phyloP scores from a whole-genome alignment of 306 rosid species.

The Quercus mongolica region DNA sequence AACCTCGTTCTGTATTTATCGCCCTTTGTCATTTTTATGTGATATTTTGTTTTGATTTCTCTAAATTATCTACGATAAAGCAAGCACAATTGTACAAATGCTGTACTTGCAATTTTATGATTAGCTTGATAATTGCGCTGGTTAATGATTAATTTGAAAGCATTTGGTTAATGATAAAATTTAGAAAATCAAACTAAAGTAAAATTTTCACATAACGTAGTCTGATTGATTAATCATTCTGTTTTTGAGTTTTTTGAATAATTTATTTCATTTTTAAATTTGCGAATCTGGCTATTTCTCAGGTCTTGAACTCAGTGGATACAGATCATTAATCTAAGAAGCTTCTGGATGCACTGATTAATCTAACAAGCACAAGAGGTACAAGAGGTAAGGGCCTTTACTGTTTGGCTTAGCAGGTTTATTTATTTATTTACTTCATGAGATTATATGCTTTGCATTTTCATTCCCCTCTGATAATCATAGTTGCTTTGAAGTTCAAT shows the following conservation, averaged over 20 bases:
- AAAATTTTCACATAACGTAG: background rate
- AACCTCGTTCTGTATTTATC: background rate
- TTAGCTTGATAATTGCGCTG: background rate
- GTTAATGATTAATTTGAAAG: background rate
- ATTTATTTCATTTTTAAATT: constrained; percentile 13
- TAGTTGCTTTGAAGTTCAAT: background rate
- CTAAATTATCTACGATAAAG: background rate
- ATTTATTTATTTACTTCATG: background rate
- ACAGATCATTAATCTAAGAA: constrained; percentile 43
- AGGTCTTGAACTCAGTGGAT: constrained; percentile 29
- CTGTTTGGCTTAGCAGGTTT: background rate
- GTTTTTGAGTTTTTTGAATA: background rate
- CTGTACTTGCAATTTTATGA: background rate
- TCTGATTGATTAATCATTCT: background rate
- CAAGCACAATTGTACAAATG: background rate
- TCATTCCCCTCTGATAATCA: background rate
- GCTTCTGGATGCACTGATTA: constrained; percentile 47
- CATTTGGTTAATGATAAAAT: background rate
- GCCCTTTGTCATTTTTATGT: background rate
- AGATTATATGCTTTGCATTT: background rate
- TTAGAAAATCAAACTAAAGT: background rate
- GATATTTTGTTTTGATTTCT: background rate
- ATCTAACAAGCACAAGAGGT: background rate
- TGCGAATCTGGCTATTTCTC: constrained; percentile 20
- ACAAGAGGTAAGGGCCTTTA: constrained; percentile 19